phyloP scores from a whole-genome alignment of 2,329 filamentous ascomycete genomes.

The Cordyceps tenuipes region DNA sequence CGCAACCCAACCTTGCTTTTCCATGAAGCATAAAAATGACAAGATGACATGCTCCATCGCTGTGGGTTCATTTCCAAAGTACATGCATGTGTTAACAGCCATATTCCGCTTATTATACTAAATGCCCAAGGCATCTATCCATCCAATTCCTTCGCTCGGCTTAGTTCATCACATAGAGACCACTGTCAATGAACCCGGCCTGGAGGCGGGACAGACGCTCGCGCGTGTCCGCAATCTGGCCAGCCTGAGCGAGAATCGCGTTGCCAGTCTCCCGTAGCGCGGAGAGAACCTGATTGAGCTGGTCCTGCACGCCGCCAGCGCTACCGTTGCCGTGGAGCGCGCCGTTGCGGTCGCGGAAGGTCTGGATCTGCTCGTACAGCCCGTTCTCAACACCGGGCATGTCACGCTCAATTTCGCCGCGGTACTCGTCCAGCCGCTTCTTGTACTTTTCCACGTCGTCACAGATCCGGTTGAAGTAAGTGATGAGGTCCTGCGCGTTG shows the following conservation, averaged over 20 bases:
- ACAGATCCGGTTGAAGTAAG: conserved; percentile 36
- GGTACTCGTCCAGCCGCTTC: conserved; percentile 34
- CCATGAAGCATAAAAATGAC: not conserved
- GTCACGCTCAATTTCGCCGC: conserved; percentile 38
- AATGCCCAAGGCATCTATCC: not conserved
- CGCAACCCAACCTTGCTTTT: not conserved
- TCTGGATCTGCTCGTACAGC: conserved; percentile 34
- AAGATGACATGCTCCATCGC: not conserved
- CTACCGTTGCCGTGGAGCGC: conserved; percentile 13
- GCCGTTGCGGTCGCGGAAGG: conserved; percentile 25
- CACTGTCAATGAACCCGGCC: conserved; percentile 31
- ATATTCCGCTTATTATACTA: not conserved
- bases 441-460: conserved; percentile 37
- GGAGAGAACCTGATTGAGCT: conserved; percentile 29
- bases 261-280: conserved; percentile 32
- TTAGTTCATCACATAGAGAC: conserved; percentile 15
- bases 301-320: conserved; percentile 26
- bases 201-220: conserved; percentile 34
- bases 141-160: not conserved
- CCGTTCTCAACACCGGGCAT: conserved; percentile 41
- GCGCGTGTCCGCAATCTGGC: conserved; percentile 35
- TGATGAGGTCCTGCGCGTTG: conserved; percentile 35
- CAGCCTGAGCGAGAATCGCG: conserved; percentile 33
- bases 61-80: not conserved
- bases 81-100: not conserved